Conservation (phyloP, 2,329 filamentous ascomycete genomes). For the Trichoderma sp. region DNA sequence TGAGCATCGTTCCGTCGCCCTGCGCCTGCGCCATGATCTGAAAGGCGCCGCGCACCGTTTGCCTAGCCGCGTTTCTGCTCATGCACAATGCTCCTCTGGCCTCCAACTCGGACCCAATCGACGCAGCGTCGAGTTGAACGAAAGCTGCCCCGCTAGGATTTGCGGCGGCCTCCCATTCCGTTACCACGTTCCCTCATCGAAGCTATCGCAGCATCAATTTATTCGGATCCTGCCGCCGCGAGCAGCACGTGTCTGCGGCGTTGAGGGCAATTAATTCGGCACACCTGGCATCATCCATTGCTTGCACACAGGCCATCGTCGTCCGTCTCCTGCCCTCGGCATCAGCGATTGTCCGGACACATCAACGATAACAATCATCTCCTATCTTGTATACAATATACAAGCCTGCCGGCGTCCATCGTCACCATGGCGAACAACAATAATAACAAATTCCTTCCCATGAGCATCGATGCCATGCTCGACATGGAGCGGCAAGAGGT, state of each 20-base stretch:
- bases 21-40: constrained; percentile 19
- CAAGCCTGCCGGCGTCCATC: not conserved
- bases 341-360: not conserved
- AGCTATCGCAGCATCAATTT: constrained; percentile 5
- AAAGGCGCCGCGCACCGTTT: constrained; percentile 9
- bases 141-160: constrained; percentile 19
- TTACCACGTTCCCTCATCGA: not conserved
- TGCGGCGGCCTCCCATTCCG: constrained; percentile 20
- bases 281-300: not conserved
- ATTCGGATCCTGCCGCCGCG: not conserved
- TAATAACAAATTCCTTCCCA: constrained; percentile 39
- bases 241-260: constrained; percentile 1
- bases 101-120: constrained; percentile 15
- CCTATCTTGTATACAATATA: not conserved
- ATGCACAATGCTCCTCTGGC: constrained; percentile 22
- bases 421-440: constrained; percentile 33
- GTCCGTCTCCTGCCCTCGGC: not conserved
- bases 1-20: constrained; percentile 1
- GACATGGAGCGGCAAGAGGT: constrained; percentile 76
- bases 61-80: not conserved
- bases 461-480: constrained; percentile 74
- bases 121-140: constrained; percentile 15
- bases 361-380: not conserved
- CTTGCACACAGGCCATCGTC: not conserved
- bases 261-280: not conserved